These are phyloP conservation scores for Butyriboletus appendiculatus DNA, from an alignment of 1,284 basidiomycete species.

Conservation along the genomic window DNA sequence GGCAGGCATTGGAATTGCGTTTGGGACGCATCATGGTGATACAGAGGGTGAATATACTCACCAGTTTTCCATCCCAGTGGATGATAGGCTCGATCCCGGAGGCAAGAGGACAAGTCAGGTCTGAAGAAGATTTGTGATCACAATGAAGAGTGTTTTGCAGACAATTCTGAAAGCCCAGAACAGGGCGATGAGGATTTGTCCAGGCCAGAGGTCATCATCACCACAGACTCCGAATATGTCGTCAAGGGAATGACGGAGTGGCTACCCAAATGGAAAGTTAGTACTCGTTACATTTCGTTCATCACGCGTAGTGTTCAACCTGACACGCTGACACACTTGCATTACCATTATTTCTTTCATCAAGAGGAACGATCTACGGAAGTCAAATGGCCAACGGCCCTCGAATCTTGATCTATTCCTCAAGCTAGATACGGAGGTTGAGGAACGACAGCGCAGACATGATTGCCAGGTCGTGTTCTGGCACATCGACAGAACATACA, in stretches of 20 bases:
- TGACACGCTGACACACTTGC: background rate
- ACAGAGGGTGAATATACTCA: background rate
- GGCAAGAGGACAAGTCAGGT: constrained; percentile 32
- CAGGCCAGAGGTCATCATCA: constrained; percentile 13
- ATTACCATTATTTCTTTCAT: background rate
- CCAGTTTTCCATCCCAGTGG: constrained; percentile 25
- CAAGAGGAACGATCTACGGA: constrained; percentile 1
- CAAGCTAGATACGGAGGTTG: constrained; percentile 2
- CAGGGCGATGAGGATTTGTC: background rate
- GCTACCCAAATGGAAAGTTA: constrained; percentile 38
- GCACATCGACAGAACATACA: background rate
- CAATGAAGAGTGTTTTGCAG: background rate
- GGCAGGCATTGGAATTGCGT: constrained; percentile 14
- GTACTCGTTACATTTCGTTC: background rate
- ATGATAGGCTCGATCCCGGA: constrained; percentile 25
- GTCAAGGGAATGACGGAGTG: constrained; percentile 39
- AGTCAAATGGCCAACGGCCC: constrained; percentile 4
- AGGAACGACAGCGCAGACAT: background rate
- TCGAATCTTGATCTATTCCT: constrained; percentile 17
- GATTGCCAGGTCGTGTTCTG: background rate
- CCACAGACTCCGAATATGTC: constrained; percentile 40
- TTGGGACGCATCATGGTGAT: background rate
- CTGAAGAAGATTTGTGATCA: constrained; percentile 8
- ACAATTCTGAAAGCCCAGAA: too few relatives aligned
- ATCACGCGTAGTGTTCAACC: too few relatives aligned